phyloP scores from a whole-genome alignment of 768 basidiomycete species.

The Lactarius akahatsu region DNA sequence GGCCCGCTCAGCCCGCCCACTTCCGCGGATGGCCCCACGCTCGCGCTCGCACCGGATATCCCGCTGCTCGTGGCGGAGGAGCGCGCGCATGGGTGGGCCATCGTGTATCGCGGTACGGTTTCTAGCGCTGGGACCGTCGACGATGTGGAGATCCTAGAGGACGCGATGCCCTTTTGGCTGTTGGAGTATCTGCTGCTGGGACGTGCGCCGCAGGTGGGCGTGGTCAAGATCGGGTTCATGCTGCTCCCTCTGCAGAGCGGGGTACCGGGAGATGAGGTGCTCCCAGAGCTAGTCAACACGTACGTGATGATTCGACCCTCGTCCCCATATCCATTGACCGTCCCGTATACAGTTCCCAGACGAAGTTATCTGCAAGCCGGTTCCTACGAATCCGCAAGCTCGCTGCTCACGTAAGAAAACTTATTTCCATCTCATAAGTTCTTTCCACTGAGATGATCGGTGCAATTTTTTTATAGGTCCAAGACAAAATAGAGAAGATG shows the following conservation, averaged over 20 bases:
- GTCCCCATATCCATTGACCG: background rate
- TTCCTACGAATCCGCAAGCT: constrained; percentile 86
- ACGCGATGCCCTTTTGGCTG: constrained; percentile 83
- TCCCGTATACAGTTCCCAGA: constrained; percentile 53
- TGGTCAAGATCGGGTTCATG: constrained; percentile 84
- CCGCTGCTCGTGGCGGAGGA: constrained; percentile 82
- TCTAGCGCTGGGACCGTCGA: constrained; percentile 46
- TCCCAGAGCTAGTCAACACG: constrained; percentile 86
- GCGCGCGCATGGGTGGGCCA: constrained; percentile 67
- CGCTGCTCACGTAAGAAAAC: constrained; percentile 63
- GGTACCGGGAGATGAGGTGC: constrained; percentile 53
- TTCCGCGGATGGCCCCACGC: constrained; percentile 67
- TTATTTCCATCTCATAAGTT: background rate
- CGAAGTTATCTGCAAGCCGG: constrained; percentile 85
- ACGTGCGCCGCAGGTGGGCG: constrained; percentile 50
- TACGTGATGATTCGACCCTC: constrained; percentile 58
- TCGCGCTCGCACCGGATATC: constrained; percentile 58
- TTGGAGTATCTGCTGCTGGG: constrained; percentile 81
- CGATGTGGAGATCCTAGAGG: constrained; percentile 61
- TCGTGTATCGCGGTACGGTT: constrained; percentile 73
- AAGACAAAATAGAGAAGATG: constrained; percentile 77
- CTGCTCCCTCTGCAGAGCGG: constrained; percentile 72
- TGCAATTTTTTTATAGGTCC: constrained; percentile 50
- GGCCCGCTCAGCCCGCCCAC: constrained; percentile 63
- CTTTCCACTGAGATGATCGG: background rate